These are phyloP conservation scores for Fusarium neocosmosporiellum DNA, from an alignment of 2,329 filamentous ascomycete species.

Conservation along the genomic window DNA sequence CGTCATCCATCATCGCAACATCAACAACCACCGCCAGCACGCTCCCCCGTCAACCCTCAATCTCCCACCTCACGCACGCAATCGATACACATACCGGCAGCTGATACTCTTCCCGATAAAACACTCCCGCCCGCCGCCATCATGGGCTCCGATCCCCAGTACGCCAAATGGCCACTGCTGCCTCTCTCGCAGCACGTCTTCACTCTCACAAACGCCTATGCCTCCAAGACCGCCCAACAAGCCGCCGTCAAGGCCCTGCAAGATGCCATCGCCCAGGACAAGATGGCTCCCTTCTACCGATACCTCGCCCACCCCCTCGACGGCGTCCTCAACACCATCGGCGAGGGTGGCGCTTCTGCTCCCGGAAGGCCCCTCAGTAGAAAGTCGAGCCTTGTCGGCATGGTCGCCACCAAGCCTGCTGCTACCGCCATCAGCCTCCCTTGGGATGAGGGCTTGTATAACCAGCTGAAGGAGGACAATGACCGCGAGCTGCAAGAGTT, in stretches of 20 bases:
- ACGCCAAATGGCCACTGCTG: constrained; percentile 85
- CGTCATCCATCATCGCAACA: constrained; percentile 40
- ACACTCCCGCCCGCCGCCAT: constrained; percentile 47
- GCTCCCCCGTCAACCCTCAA: not conserved
- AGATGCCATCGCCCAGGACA: constrained; percentile 84
- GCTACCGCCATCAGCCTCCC: constrained; percentile 75
- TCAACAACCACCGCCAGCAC: constrained; percentile 16
- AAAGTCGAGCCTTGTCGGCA: constrained; percentile 77
- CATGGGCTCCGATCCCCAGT: constrained; percentile 86
- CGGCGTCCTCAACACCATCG: constrained; percentile 81
- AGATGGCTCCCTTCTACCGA: constrained; percentile 89
- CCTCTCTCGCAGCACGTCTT: constrained; percentile 88
- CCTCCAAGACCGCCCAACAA: constrained; percentile 74
- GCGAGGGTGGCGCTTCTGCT: constrained; percentile 67
- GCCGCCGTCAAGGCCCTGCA: constrained; percentile 78
- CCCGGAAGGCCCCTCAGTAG: constrained; percentile 70
- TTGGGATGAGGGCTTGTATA: constrained; percentile 93
- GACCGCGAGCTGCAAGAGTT: constrained; percentile 80
- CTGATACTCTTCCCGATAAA: constrained; percentile 12
- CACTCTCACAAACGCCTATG: constrained; percentile 83
- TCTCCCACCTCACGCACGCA: constrained; percentile 2
- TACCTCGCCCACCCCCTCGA: constrained; percentile 85
- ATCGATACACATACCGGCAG: constrained; percentile 20
- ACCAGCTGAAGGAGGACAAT: constrained; percentile 80
- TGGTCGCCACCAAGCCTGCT: constrained; percentile 78